These are phyloP conservation scores for Globisporangium nunn DNA, from an alignment of 352 stramenopile species.

Conservation along the genomic window DNA sequence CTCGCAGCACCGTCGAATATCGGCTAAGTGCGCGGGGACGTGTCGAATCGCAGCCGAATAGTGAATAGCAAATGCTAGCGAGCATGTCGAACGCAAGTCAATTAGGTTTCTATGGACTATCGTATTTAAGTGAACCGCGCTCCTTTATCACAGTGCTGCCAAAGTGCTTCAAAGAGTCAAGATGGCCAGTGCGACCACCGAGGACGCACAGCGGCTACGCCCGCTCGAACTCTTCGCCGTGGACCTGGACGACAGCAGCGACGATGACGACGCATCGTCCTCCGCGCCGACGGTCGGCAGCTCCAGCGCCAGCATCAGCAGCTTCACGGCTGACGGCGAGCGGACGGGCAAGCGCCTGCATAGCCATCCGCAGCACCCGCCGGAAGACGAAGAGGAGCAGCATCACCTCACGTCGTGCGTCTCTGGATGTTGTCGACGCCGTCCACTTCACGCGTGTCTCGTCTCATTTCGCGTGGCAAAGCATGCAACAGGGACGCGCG, in stretches of 20 bases:
- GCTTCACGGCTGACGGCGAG: conserved; percentile 1
- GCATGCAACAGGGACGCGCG: conserved; percentile 32
- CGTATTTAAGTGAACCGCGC: too few species aligned
- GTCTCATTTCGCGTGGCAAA: background rate
- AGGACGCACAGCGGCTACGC: conserved; percentile 10
- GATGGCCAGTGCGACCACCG: too few species aligned
- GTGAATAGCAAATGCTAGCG: too few species aligned
- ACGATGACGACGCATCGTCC: conserved; percentile 15
- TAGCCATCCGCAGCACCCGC: background rate
- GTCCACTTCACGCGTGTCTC: too few species aligned
- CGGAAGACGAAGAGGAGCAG: conserved; percentile 8
- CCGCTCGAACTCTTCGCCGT: conserved; percentile 20
- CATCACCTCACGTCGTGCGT: conserved; percentile 44
- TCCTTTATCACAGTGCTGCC: too few species aligned
- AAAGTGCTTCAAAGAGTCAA: background rate
- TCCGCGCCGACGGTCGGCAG: conserved; percentile 16
- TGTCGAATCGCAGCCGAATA: too few species aligned
- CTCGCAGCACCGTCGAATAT: conserved; percentile 20
- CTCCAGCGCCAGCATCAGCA: conserved; percentile 2
- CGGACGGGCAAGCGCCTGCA: background rate
- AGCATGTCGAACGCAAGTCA: too few species aligned
- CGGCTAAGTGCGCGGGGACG: background rate
- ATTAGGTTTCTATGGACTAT: too few species aligned
- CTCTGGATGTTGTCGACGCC: too few species aligned
- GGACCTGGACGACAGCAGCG: conserved; percentile 18